Evolutionary conservation across 345 rosid genomes (phyloP).

Genomic region (Salix koriyanagi): DNA sequence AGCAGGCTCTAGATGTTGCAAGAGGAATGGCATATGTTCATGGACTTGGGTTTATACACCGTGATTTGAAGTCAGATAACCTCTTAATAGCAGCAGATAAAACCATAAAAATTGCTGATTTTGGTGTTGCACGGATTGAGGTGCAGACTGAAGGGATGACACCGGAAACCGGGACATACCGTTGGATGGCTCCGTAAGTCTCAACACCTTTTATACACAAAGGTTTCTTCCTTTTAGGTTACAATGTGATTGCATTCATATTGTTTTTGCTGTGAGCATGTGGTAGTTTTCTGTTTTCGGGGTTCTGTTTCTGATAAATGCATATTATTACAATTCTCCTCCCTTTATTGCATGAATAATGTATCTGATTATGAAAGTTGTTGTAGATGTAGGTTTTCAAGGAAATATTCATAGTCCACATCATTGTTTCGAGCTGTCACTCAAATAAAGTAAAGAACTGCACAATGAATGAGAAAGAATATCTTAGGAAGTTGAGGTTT

Average conservation of each 20-base stretch:
- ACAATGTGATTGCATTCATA: neutral
- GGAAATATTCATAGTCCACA: neutral
- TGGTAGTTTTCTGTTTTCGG: neutral
- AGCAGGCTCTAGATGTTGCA: constrained; percentile 32
- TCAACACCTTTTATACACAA: neutral
- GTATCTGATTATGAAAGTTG: neutral
- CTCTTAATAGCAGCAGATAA: constrained; percentile 25
- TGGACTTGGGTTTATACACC: constrained; percentile 25
- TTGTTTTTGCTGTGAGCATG: neutral
- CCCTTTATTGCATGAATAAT: neutral
- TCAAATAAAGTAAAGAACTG: neutral
- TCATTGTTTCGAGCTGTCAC: neutral
- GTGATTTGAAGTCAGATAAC: constrained; percentile 29
- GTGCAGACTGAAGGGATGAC: constrained; percentile 35
- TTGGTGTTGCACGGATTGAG: constrained; percentile 30
- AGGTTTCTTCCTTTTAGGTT: neutral
- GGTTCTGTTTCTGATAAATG: neutral
- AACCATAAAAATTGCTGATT: constrained; percentile 31
- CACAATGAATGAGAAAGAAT: neutral
- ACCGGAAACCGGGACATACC: constrained; percentile 30
- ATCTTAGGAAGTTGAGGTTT: neutral
- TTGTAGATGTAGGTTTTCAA: neutral
- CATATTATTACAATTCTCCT: neutral
- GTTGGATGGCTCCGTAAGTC: constrained; percentile 36
- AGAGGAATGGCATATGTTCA: constrained; percentile 30